Base-by-base conservation (phyloP, 345 rosid species). In the Camelina laxa region DNA sequence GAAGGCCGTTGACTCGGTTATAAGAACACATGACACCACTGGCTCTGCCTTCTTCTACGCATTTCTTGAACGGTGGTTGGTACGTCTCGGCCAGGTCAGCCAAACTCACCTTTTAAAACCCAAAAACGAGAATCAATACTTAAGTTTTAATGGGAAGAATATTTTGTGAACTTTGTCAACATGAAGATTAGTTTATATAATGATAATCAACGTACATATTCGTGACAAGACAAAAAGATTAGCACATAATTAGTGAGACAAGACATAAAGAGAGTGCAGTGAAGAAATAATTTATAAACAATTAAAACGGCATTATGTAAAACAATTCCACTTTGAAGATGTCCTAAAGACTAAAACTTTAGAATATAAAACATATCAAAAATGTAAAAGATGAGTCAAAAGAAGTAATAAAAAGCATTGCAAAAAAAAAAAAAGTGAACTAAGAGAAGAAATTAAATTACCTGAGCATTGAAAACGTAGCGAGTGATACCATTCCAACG, bases 11-110 rank as follows among this genome's bases (percentile, higher is more conserved):
- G 49, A 94, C 91, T 36, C 83, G 76, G 72, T 90, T 94, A 72
- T 91, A 90, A 65, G 97, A 89, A 60, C 97, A 94, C 97, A 90
- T 90, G 24, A 91, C 82, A 21, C 98, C 91, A 50, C 95, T 91
- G 51, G 87, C 97, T 74, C 75, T 42, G 9, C 86, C 96, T 67
- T 94, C 87, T 71, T 83, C 75, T 6, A 94, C 75, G 60, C 97
- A 91, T 47, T 84, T 86, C 76, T 73, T 74, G 75, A 94, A 83
- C 11, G 95, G 96, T n/a, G 91, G 94, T 59, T 94, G 95, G 83
- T 85, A 94, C 3, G 97, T 91, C 50, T 91, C 97, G 7, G 87
- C 97, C 71, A 94, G 5, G 60, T 91, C 98, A 80, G 85, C 92
- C 27, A 74, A 44, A 9, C 89, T 86, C 45, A 94, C 98, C 30